These are phyloP conservation scores for Bondarzewia mesenterica DNA, from an alignment of 1,284 basidiomycete genomes.

Conservation along the genomic window DNA sequence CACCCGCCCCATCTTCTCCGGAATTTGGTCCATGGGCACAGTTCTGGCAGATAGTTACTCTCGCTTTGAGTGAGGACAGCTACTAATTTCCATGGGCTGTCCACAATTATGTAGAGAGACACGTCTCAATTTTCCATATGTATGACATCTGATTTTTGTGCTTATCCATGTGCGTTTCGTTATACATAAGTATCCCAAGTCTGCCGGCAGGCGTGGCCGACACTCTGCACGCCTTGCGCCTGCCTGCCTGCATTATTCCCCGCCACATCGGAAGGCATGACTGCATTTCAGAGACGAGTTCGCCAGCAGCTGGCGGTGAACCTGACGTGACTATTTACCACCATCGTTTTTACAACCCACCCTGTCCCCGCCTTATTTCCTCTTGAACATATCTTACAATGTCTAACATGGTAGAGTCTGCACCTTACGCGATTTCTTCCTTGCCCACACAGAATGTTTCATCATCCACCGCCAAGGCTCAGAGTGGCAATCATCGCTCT, in stretches of 20 bases:
- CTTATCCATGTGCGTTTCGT: constrained; percentile 3
- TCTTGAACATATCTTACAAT: too few relatives aligned
- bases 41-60: constrained; percentile 55
- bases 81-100: constrained; percentile 43
- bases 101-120: constrained; percentile 76
- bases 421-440: background rate
- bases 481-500: constrained; percentile 10
- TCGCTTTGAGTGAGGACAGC: constrained; percentile 76
- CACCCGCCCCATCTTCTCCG: constrained; percentile 34
- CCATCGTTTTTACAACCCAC: background rate
- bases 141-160: background rate
- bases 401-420: background rate
- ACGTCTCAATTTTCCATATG: constrained; percentile 20
- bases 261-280: too few relatives aligned
- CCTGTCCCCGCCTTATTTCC: too few relatives aligned
- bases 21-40: constrained; percentile 27
- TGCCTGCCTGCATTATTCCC: background rate
- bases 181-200: background rate
- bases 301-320: too few relatives aligned
- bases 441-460: background rate
- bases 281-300: too few relatives aligned
- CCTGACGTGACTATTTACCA: too few relatives aligned
- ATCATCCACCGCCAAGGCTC: background rate
- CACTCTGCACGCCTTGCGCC: too few relatives aligned
- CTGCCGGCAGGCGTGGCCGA: background rate